Percentiles rank a stretch among this genome's conserved stretches.
phyloP scores from a whole-genome alignment of 78 protist species.

The Acrasis kona region DNA sequence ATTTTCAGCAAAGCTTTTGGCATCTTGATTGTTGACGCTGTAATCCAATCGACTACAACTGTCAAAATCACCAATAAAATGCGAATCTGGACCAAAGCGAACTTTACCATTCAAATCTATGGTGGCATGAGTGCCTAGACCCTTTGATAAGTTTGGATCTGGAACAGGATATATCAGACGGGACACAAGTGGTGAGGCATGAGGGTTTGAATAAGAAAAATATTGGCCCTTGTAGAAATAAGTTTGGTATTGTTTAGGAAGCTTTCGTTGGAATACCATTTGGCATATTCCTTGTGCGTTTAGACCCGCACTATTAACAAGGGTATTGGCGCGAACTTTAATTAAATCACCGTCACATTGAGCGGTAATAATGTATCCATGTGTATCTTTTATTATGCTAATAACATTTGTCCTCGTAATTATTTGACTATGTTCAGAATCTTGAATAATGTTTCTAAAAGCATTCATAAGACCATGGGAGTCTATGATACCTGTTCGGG shows the following conservation, averaged over 20 bases:
- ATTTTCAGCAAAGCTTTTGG: neutral
- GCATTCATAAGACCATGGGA: neutral
- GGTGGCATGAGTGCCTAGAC: neutral
- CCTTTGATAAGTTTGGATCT: neutral
- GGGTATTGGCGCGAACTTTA: neutral
- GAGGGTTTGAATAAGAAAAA: neutral
- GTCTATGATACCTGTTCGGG: neutral
- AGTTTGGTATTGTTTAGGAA: neutral
- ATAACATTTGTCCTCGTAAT: neutral
- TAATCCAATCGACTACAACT: neutral
- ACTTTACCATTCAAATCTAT: neutral
- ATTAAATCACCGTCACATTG: too few species aligned
- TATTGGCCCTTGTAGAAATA: neutral
- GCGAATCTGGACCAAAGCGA: neutral
- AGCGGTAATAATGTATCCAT: neutral
- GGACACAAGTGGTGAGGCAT: neutral
- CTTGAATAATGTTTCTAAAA: neutral
- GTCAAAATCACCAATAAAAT: neutral
- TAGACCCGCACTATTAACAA: neutral
- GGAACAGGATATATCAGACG: neutral
- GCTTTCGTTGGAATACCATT: neutral
- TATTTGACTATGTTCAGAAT: neutral
- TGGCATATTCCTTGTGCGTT: neutral
- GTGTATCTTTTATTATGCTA: neutral
- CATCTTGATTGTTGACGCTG: neutral